Conservation (phyloP, 768 basidiomycete genomes). For the Suillus luteus region DNA sequence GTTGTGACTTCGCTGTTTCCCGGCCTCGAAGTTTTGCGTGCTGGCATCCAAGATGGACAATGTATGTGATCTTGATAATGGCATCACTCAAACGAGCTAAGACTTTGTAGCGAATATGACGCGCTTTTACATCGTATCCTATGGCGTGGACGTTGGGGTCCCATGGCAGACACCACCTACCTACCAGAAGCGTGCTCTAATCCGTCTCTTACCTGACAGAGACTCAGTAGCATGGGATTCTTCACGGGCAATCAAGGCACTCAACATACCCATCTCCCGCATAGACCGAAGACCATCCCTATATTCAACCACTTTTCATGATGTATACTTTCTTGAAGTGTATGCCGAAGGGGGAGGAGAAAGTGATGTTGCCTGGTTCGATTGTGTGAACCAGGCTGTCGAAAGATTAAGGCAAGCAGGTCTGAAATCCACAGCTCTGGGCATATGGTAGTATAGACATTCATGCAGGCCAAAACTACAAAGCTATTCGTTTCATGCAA, state of each 20-base stretch:
- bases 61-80: constrained; percentile 8
- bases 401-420: constrained; percentile 37
- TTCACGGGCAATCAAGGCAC: constrained; percentile 31
- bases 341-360: constrained; percentile 17
- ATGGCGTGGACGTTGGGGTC: constrained; percentile 33
- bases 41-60: constrained; percentile 63
- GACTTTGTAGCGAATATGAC: constrained; percentile 59
- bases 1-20: constrained; percentile 61
- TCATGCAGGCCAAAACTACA: neutral
- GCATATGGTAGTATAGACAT: constrained; percentile 46
- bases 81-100: constrained; percentile 5
- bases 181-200: constrained; percentile 35
- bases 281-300: constrained; percentile 68
- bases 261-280: constrained; percentile 49
- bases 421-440: constrained; percentile 42
- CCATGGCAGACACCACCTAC: constrained; percentile 29
- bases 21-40: constrained; percentile 59
- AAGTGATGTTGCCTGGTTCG: constrained; percentile 30
- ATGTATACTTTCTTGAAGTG: constrained; percentile 69
- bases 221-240: constrained; percentile 15
- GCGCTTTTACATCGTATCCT: constrained; percentile 63
- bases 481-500: neutral
- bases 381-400: constrained; percentile 38
- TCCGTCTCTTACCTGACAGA: constrained; percentile 34
- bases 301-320: constrained; percentile 47